Percentiles rank a stretch among this genome's conserved stretches.
phyloP scores from a whole-genome alignment of 1,139 yeast species.

The Pichiaceae sp. region DNA sequence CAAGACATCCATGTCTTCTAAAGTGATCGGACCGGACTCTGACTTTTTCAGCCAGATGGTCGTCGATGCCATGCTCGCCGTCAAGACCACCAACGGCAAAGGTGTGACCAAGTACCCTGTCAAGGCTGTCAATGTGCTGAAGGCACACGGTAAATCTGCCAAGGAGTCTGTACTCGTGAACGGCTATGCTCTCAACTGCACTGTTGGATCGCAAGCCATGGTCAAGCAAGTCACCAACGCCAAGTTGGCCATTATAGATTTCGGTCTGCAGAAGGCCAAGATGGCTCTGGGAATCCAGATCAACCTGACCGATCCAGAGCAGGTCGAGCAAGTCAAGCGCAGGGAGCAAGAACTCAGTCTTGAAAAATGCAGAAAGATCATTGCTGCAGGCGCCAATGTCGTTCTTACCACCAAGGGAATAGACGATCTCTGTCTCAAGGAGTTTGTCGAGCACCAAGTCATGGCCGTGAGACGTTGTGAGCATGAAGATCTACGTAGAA shows the following conservation, averaged over 20 bases:
- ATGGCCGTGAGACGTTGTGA: conserved; percentile 98
- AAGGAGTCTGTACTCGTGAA: conserved; percentile 77
- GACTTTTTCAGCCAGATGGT: conserved; percentile 86
- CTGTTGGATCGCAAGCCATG: conserved; percentile 98
- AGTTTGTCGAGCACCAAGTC: conserved; percentile 90
- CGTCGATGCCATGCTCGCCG: conserved; percentile 94
- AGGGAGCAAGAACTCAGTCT: conserved; percentile 88
- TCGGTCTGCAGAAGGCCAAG: conserved; percentile 90
- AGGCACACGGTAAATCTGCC: conserved; percentile 94
- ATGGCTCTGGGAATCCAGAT: conserved; percentile 99
- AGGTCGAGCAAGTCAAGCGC: conserved; percentile 84
- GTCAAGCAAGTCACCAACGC: conserved; percentile 63
- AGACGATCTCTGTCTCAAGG: conserved; percentile 92
- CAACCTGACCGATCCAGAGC: conserved; percentile 92
- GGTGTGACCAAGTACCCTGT: conserved; percentile 94
- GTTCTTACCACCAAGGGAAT: conserved; percentile 96
- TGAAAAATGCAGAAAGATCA: conserved; percentile 81
- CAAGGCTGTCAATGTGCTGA: conserved; percentile 91
- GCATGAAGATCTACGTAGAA: conserved; percentile 92
- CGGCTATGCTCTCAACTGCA: conserved; percentile 96
- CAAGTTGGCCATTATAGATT: conserved; percentile 87
- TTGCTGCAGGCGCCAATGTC: conserved; percentile 93
- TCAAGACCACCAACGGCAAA: conserved; percentile 79
- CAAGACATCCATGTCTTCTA: conserved; percentile 93
- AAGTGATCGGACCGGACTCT: conserved; percentile 93